Percentiles rank a stretch among this genome's conserved stretches.
These are phyloP conservation scores for Fusarium torulosum DNA, from an alignment of 2,329 filamentous ascomycete species.

Conservation along the genomic window DNA sequence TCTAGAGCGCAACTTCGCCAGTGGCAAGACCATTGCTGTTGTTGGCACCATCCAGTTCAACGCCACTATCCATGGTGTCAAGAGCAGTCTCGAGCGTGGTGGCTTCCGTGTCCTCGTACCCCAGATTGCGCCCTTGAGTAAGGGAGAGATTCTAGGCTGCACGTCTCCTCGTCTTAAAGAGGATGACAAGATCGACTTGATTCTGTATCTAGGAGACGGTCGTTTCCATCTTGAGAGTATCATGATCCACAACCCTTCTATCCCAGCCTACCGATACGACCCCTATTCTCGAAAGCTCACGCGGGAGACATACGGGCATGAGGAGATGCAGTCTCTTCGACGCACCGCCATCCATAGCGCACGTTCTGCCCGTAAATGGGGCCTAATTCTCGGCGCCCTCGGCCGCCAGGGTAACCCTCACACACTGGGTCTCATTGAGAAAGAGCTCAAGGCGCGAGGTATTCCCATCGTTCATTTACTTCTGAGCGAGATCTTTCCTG, in stretches of 20 bases:
- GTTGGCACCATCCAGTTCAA: constrained; percentile 99
- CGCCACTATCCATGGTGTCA: constrained; percentile 90
- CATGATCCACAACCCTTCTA: constrained; percentile 96
- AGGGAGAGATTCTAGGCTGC: constrained; percentile 97
- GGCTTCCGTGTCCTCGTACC: constrained; percentile 90
- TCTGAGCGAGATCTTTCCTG: constrained; percentile 95
- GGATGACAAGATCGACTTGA: constrained; percentile 74
- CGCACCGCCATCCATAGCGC: constrained; percentile 81
- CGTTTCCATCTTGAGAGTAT: constrained; percentile 97
- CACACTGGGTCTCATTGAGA: constrained; percentile 88
- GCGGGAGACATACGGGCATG: constrained; percentile 90
- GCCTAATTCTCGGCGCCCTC: constrained; percentile 90
- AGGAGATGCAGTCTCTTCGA: constrained; percentile 87
- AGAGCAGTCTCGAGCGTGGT: constrained; percentile 80
- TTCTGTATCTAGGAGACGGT: constrained; percentile 91
- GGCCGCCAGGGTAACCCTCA: constrained; percentile 96
- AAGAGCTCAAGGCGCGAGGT: constrained; percentile 75
- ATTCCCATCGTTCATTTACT: constrained; percentile 88
- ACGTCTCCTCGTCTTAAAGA: constrained; percentile 81
- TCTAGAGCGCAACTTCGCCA: constrained; percentile 86
- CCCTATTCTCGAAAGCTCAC: constrained; percentile 94
- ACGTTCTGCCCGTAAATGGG: constrained; percentile 86
- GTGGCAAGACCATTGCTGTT: constrained; percentile 88
- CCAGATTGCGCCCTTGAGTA: constrained; percentile 91
- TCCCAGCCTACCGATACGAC: constrained; percentile 96